A percentile compares a stretch with the other conserved stretches of the same genome.
Conservation (phyloP, 176 grass and related monocot genomes). For the Calamus simplicifolius region DNA sequence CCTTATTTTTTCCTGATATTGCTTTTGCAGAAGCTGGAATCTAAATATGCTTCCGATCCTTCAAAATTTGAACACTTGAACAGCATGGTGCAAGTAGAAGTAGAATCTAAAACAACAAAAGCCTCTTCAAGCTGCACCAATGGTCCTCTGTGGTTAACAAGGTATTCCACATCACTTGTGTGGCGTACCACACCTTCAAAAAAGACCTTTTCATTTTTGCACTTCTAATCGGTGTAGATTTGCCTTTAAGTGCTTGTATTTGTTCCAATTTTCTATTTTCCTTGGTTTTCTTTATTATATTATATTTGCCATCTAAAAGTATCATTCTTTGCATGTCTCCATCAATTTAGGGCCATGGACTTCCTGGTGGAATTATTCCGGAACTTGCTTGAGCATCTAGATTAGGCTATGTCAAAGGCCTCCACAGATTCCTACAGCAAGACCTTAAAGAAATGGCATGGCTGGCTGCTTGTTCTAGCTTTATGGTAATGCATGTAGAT, state of each 20-base stretch:
- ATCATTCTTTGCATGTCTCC: no score
- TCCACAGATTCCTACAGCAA: constrained; percentile 89
- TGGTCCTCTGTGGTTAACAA: constrained; percentile 96
- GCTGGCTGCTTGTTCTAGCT: constrained; percentile 90
- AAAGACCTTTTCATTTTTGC: no score
- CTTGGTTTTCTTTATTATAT: no score
- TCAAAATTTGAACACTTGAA: constrained; percentile 76
- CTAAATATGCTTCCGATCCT: constrained; percentile 61
- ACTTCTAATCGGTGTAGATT: no score
- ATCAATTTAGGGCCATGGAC: constrained; percentile 71
- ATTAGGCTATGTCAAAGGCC: constrained; percentile 80
- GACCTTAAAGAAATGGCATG: constrained; percentile 96
- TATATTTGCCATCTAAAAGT: no score
- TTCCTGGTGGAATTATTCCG: constrained; percentile 88
- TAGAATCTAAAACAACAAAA: constrained; percentile 80
- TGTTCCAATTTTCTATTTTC: no score
- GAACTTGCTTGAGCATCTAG: constrained; percentile 72
- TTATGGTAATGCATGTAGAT: no score
- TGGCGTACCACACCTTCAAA: no score
- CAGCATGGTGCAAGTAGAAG: constrained; percentile 83
- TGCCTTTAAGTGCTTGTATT: no score
- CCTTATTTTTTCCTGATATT: background rate
- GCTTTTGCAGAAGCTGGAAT: constrained; percentile 67
- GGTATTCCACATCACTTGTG: constrained; percentile 19
- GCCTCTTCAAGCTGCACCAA: constrained; percentile 90